Evolutionary conservation across 2,329 filamentous ascomycete genomes (phyloP), one percentile per base, ranked within the genome.

Genomic region (Amesomyces nigricolor): DNA sequence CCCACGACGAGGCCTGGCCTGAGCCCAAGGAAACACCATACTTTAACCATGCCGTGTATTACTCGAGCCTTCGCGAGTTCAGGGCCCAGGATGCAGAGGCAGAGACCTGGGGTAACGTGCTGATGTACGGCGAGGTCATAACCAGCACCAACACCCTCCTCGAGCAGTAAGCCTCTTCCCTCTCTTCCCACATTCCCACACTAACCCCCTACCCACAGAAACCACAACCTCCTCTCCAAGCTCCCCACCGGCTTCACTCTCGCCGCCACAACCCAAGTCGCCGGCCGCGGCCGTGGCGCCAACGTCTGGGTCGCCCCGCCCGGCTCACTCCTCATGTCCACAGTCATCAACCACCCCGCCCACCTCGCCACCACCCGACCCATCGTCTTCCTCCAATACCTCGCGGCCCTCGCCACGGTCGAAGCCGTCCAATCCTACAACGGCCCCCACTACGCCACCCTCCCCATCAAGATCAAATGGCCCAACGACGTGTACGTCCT

Each of bases 291-390:
- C 7, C 86, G 94, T 9, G 94, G 94, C 4, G 85, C 81, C 32
- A 99, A 99, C 64, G 89, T 96, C 57, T 99, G 94, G 94, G 84
- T 99, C 4, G 90, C 91, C 0, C 94, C 94, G 0, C 82, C 88
- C 0, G 94, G 94, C 0, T 84, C 83, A 37, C 78, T 97, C 5
- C 87, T 96, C 68, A 94, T 95, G 73, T 96, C 90, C 9, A 90
- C 87, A 0, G 83, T 95, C 39, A 83, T 99, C 62, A 88, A 89
- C 60, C 94, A 99, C 71, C 81, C 88, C 0, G 82, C 88, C 30
- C 77, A 86, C 30, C 79, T 94, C 8, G 86, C 85, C 8, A 76
- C 80, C 43, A 81, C 78, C 1, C 87, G 88, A 0, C 91, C 94
- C 0, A 86, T 97, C 9, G 86, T 96, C 0, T 97, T 99, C 70